A percentile compares a stretch with the other conserved stretches of the same genome.
These are phyloP conservation scores for Chlamydomonas sp. DNA, from an alignment of 139 green algal species.

Conservation along the genomic window DNA sequence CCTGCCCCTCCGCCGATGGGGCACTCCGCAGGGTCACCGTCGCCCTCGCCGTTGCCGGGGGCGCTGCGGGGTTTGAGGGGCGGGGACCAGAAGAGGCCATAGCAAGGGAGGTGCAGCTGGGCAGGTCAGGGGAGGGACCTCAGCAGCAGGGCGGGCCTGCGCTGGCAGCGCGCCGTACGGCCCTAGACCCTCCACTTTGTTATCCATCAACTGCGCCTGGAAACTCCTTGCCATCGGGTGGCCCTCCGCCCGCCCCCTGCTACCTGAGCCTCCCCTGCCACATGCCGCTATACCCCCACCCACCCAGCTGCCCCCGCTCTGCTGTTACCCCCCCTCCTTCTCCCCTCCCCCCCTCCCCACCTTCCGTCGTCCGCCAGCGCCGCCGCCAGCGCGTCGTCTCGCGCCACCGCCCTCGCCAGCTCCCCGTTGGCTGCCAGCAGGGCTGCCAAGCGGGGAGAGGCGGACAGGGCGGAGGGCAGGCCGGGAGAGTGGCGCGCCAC, in stretches of 20 bases:
- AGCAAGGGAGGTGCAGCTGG: too few species aligned
- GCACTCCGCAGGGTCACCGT: neutral
- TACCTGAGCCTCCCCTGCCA: too few species aligned
- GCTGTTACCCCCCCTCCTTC: too few species aligned
- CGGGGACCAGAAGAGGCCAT: too few species aligned
- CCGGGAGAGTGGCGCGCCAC: constrained; percentile 2
- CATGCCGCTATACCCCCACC: neutral
- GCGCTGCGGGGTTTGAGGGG: neutral
- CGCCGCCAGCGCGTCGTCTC: neutral
- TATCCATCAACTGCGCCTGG: too few species aligned
- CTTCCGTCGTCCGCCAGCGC: constrained; percentile 7
- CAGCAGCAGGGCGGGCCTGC: too few species aligned
- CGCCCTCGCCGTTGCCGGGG: neutral
- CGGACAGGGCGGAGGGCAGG: neutral
- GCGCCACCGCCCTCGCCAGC: constrained; percentile 1
- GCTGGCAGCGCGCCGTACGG: too few species aligned
- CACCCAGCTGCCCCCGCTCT: neutral
- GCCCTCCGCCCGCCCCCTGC: too few species aligned
- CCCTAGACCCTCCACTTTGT: too few species aligned
- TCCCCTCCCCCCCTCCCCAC: neutral
- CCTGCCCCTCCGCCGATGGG: too few species aligned
- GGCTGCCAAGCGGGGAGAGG: neutral
- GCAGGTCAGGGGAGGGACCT: too few species aligned
- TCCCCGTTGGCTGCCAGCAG: neutral
- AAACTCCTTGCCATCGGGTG: too few species aligned